Evolutionary conservation across 2,329 filamentous ascomycete species (phyloP).

Genomic region (Rutstroemia sp.): DNA sequence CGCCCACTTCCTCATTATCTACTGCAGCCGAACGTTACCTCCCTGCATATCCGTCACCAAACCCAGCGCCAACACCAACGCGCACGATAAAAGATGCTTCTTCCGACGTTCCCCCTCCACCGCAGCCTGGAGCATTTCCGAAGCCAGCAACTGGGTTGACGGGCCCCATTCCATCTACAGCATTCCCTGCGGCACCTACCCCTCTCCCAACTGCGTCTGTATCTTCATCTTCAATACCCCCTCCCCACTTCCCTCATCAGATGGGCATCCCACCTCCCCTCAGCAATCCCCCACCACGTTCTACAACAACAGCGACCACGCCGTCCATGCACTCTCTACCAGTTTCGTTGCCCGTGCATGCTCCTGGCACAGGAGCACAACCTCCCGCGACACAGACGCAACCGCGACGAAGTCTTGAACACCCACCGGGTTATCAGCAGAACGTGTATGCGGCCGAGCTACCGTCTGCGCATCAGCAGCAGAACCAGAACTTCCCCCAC

Average conservation of each 20-base stretch:
- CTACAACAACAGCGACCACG: slow-evolving; percentile 35
- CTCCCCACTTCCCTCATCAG: slow-evolving; percentile 36
- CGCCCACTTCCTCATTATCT: slow-evolving; percentile 29
- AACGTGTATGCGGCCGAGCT: slow-evolving; percentile 46
- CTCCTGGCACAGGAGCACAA: not conserved
- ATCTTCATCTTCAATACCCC: not conserved
- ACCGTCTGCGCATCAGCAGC: slow-evolving; percentile 36
- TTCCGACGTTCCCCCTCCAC: slow-evolving; percentile 40
- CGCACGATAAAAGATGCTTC: slow-evolving; percentile 33
- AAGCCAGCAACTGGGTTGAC: slow-evolving; percentile 29
- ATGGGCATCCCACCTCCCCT: slow-evolving; percentile 26
- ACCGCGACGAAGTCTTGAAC: slow-evolving; percentile 23
- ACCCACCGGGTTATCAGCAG: slow-evolving; percentile 46
- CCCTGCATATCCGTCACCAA: slow-evolving; percentile 24
- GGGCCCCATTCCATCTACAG: slow-evolving; percentile 40
- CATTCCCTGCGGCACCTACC: slow-evolving; percentile 33
- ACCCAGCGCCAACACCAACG: slow-evolving; percentile 29
- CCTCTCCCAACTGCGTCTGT: slow-evolving; percentile 32
- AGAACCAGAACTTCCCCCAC: slow-evolving; percentile 11
- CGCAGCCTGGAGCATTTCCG: slow-evolving; percentile 51
- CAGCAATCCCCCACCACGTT: slow-evolving; percentile 35
- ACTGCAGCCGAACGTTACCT: slow-evolving; percentile 29
- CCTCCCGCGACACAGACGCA: not conserved
- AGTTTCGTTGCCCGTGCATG: slow-evolving; percentile 19
- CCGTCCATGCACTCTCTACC: not conserved